Conservation (phyloP, 768 basidiomycete genomes). For the Leucosporidium yakuticum region DNA sequence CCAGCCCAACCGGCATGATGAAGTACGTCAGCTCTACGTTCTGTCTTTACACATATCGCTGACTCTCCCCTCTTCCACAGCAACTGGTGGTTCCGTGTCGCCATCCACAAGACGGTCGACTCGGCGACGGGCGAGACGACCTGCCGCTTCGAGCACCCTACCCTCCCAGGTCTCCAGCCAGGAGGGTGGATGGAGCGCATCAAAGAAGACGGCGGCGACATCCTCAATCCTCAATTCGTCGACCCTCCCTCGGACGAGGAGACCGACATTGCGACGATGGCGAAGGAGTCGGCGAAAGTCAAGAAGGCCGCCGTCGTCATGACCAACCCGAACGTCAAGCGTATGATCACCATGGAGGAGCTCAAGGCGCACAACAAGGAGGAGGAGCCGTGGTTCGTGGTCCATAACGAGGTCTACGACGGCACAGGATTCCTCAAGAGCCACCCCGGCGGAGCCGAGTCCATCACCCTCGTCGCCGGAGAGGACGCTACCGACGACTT, state of each 20-base stretch:
- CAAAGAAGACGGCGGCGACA: constrained; percentile 50
- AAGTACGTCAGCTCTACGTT: constrained; percentile 41
- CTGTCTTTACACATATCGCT: neutral
- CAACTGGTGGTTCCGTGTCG: constrained; percentile 57
- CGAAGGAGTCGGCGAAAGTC: neutral
- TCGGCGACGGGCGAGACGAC: constrained; percentile 34
- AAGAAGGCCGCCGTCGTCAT: constrained; percentile 44
- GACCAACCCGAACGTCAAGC: constrained; percentile 49
- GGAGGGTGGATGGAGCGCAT: constrained; percentile 63
- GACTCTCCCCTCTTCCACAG: constrained; percentile 4
- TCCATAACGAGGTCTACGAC: constrained; percentile 73
- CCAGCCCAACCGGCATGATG: constrained; percentile 60
- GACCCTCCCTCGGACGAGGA: constrained; percentile 9
- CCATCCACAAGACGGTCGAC: constrained; percentile 45
- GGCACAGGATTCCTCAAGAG: constrained; percentile 68
- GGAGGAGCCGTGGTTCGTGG: constrained; percentile 76
- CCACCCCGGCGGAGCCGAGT: constrained; percentile 54
- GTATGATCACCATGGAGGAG: constrained; percentile 48
- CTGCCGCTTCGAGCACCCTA: constrained; percentile 58
- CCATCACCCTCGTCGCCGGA: constrained; percentile 55
- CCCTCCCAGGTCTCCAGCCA: constrained; percentile 49
- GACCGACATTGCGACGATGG: constrained; percentile 12
- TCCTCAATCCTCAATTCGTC: constrained; percentile 48
- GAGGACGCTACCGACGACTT: constrained; percentile 62
- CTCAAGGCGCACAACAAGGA: constrained; percentile 49